Base-by-base conservation (phyloP, 108 stramenopile genomes). In the Cylindrotheca fusiformis region DNA sequence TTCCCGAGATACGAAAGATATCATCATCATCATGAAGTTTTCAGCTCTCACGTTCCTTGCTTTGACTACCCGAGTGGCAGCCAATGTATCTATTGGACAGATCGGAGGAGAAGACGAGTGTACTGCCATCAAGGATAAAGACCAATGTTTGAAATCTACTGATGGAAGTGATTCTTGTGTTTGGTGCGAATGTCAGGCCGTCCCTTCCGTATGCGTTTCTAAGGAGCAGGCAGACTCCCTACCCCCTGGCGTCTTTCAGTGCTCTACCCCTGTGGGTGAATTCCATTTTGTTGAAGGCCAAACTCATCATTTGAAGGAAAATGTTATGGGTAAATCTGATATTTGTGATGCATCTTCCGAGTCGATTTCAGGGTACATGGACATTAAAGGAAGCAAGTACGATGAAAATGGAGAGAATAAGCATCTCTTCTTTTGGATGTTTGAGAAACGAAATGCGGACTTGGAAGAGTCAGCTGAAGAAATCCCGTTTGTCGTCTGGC, bases 361-460 rank as follows among this genome's bases (percentile, higher is more conserved):
- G 24, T 65, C 58, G 52, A 80, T 82, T 44, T 74, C 78, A 19
- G 83, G 83, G 33, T 84, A 84, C 69, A 84, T 84, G 75, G 72
- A 77, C 28, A 54, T 80, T 26, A 65, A 67, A 23, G 78, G 78
- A 54, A 66, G 63, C 53, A 74, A 79, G 47, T 80, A 74, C 32
- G 63, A 68, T 60, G 62, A 83, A 27, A 70, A 77, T 22, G 64
- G 78, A 53, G 54, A 77, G 55, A 76, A 96, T 70, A 91, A 95
- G 72, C 86, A 97, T 56, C 79, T 96, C 63, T 98, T 97, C 68
- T 97, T 79, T 69, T 98, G 97, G 96, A 83, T 98, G 74, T 96
- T 94, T 74, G 96, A 96, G 63, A 88, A 90, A 61, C 85, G 92
- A n/a, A 65, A 63, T 49, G 20, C 46, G 49, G 44, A 77, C 26